Evolutionary conservation across 352 stramenopile species (phyloP).

Genomic region (Phytopythium mirpurense): DNA sequence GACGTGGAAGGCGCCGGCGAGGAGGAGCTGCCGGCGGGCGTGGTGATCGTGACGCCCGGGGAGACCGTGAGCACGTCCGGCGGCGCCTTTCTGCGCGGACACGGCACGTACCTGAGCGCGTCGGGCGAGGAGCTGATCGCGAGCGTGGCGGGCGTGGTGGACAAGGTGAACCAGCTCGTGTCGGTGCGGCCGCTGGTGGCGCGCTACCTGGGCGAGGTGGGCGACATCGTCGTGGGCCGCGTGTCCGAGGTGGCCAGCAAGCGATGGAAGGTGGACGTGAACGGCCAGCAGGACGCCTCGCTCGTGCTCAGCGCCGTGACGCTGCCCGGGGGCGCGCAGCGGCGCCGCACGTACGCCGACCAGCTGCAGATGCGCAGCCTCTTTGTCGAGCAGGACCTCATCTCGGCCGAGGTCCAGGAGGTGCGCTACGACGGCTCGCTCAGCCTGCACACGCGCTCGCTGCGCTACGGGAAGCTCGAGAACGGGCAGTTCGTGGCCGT

Average conservation of each 20-base stretch:
- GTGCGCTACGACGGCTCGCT: conserved; percentile 91
- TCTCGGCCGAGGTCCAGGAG: conserved; percentile 90
- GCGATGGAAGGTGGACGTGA: conserved; percentile 94
- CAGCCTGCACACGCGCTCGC: conserved; percentile 91
- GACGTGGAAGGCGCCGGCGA: conserved; percentile 9
- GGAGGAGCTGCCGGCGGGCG: conserved; percentile 27
- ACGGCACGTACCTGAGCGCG: conserved; percentile 93
- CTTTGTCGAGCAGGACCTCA: conserved; percentile 94
- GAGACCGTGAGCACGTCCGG: conserved; percentile 76
- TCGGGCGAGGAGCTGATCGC: conserved; percentile 80
- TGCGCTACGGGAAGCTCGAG: conserved; percentile 94
- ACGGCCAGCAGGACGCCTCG: conserved; percentile 72
- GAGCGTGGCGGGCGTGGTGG: conserved; percentile 91
- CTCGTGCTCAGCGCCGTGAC: conserved; percentile 95
- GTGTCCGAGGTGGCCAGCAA: conserved; percentile 92
- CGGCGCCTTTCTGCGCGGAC: conserved; percentile 85
- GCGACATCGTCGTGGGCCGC: conserved; percentile 96
- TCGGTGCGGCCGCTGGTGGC: conserved; percentile 89
- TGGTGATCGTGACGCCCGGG: conserved; percentile 70
- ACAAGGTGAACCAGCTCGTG: conserved; percentile 96
- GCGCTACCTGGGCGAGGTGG: conserved; percentile 93
- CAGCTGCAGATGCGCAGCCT: conserved; percentile 95
- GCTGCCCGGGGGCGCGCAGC: conserved; percentile 93
- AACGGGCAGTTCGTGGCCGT: conserved; percentile 93
- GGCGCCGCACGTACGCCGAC: conserved; percentile 96